phyloP scores from a whole-genome alignment of 352 stramenopile species.

The Phytophthora pistaciae region DNA sequence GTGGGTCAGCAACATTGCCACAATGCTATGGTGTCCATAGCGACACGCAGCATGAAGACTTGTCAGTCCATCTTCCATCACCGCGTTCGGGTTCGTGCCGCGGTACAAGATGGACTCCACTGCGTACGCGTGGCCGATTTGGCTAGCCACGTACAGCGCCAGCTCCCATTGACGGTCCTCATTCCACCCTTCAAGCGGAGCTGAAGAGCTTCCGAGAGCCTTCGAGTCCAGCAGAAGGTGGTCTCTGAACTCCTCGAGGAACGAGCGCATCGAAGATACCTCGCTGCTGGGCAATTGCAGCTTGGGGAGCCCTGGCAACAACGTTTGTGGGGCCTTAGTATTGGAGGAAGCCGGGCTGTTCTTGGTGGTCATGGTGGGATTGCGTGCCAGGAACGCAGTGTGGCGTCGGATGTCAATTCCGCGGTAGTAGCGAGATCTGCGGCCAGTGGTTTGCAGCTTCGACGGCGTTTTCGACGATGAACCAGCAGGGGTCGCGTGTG shows the following conservation, averaged over 20 bases:
- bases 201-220: slow-evolving; percentile 29
- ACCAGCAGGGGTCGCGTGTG: neutral
- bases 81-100: slow-evolving; percentile 50
- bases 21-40: slow-evolving; percentile 55
- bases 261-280: slow-evolving; percentile 45
- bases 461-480: neutral
- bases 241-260: slow-evolving; percentile 60
- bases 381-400: slow-evolving; percentile 30
- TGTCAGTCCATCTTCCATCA: slow-evolving; percentile 45
- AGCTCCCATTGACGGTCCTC: slow-evolving; percentile 60
- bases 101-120: slow-evolving; percentile 57
- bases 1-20: slow-evolving; percentile 50
- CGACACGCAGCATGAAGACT: slow-evolving; percentile 60
- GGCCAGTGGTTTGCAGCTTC: slow-evolving; percentile 12
- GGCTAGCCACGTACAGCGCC: slow-evolving; percentile 57
- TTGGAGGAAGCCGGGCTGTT: slow-evolving; percentile 4
- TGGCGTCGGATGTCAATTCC: slow-evolving; percentile 24
- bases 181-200: slow-evolving; percentile 23
- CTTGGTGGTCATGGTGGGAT: slow-evolving; percentile 23
- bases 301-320: slow-evolving; percentile 45
- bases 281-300: slow-evolving; percentile 41
- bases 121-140: slow-evolving; percentile 55
- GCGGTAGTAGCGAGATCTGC: slow-evolving; percentile 28
- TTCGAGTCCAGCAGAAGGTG: slow-evolving; percentile 50
- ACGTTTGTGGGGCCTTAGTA: slow-evolving; percentile 27